Base-by-base conservation (phyloP, 139 green algal genomes). In the Tetraselmis striata region DNA sequence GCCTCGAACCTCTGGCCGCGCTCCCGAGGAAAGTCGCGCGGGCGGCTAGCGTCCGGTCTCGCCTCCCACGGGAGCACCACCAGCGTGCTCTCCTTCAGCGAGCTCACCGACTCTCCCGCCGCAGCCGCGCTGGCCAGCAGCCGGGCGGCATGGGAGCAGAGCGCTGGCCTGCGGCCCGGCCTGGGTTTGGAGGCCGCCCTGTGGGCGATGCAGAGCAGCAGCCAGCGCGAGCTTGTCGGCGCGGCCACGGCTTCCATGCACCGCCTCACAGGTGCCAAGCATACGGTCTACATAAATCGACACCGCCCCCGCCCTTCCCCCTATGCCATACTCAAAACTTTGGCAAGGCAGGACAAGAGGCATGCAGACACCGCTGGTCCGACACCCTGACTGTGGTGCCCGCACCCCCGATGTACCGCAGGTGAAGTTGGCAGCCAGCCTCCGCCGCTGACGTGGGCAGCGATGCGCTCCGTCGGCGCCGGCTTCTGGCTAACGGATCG, bases 401-500 rank as follows among this genome's bases (percentile, higher is more conserved):
- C n/a, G n/a, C n/a, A n/a, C n/a, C n/a, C n/a, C n/a, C n/a, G n/a
- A n/a, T n/a, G n/a, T n/a, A n/a, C n/a, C n/a, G n/a, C n/a, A n/a
- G n/a, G n/a, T n/a, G n/a, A n/a, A n/a, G n/a, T n/a, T n/a, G n/a
- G n/a, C n/a, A 18, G 45, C 45, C 5, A 67, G 45, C 11, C 45
- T 5, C 45, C 32, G 27, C 2, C 26, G 59, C 87, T 80, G 11
- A 93, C 86, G 18, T 97, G 94, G 94, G 76, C 77, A 18, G 81
- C 81, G 75, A 77, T 96, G 76, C 88, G 90, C 0, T 79, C 82
- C 11, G 28, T 92, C 5, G 95, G 95, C 22, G 94, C 88, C 5
- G 95, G 92, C 26, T 94, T 97, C 79, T 98, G 95, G 95, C 88
- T 98, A 30, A 86, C 81, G 22, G 23, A 59, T n/a, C 5, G 1